These are phyloP conservation scores for Sphagnum fallax DNA, from an alignment of 228 moss, liverwort and hornwort species.

Conservation along the genomic window DNA sequence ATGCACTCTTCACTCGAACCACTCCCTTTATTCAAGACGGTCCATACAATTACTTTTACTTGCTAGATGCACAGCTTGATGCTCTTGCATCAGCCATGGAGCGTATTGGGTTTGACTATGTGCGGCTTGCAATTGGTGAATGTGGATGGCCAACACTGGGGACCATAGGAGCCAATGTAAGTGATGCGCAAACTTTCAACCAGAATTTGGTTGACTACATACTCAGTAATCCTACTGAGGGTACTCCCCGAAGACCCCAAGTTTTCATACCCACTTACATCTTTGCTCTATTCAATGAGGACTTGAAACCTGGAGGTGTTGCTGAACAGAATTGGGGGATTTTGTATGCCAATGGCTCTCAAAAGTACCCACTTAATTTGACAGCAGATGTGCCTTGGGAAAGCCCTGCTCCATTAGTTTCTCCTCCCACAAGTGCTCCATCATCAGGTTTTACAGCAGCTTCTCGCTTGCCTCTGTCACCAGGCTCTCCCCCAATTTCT, in stretches of 20 bases:
- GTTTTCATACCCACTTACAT: conserved; percentile 47
- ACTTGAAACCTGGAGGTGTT: conserved; percentile 61
- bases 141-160: conserved; percentile 81
- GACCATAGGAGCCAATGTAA: conserved; percentile 22
- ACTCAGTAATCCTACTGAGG: conserved; percentile 11
- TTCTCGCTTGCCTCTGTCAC: too few species aligned
- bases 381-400: not conserved
- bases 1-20: conserved; percentile 41
- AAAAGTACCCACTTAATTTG: conserved; percentile 22
- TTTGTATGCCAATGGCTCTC: conserved; percentile 39
- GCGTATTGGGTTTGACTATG: conserved; percentile 24
- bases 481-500: too few species aligned
- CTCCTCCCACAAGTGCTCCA: too few species aligned
- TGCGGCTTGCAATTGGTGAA: conserved; percentile 64
- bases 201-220: conserved; percentile 43
- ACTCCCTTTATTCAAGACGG: conserved; percentile 36
- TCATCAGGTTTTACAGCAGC: too few species aligned
- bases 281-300: conserved; percentile 72
- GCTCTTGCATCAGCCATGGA: conserved; percentile 59
- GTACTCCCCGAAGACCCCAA: conserved; percentile 65
- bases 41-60: conserved; percentile 33
- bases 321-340: conserved; percentile 77
- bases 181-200: conserved; percentile 56
- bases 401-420: too few species aligned
- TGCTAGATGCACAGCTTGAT: conserved; percentile 80